Percentiles rank a stretch among this genome's conserved stretches.
These are phyloP conservation scores for Golovinomyces cichoracearum DNA, from an alignment of 2,329 filamentous ascomycete genomes.

Conservation along the genomic window DNA sequence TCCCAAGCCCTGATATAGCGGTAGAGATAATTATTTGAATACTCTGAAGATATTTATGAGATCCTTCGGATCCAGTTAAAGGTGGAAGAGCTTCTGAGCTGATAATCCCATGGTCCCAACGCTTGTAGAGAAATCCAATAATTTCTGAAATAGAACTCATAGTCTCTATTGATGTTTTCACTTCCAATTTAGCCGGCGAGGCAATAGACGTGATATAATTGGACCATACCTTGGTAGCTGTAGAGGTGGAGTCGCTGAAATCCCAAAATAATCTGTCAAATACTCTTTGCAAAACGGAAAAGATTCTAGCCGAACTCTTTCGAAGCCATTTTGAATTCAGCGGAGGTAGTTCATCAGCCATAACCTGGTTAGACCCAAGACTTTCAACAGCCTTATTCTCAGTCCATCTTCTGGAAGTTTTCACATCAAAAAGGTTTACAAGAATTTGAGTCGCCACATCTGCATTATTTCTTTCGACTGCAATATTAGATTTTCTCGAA, in stretches of 20 bases:
- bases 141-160: conserved; percentile 52
- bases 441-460: conserved; percentile 42
- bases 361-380: conserved; percentile 14
- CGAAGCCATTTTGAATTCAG: conserved; percentile 74
- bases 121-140: conserved; percentile 37
- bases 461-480: conserved; percentile 21
- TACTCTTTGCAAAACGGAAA: conserved; percentile 33
- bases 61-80: conserved; percentile 17
- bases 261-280: conserved; percentile 35
- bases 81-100: conserved; percentile 11
- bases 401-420: conserved; percentile 37
- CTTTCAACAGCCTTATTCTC: conserved; percentile 43
- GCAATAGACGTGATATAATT: conserved; percentile 36
- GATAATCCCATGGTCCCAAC: conserved; percentile 35
- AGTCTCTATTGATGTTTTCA: conserved; percentile 66
- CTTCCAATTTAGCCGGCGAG: conserved; percentile 53
- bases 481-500: conserved; percentile 15
- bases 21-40: conserved; percentile 25
- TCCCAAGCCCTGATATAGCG: conserved; percentile 26
- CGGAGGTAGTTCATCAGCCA: conserved; percentile 50
- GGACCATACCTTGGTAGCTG: conserved; percentile 29
- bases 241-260: conserved; percentile 31
- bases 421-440: conserved; percentile 39
- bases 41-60: conserved; percentile 28
- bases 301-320: conserved; percentile 37